phyloP scores from a whole-genome alignment of 2,329 filamentous ascomycete genomes.

The Claviceps pazoutovae region DNA sequence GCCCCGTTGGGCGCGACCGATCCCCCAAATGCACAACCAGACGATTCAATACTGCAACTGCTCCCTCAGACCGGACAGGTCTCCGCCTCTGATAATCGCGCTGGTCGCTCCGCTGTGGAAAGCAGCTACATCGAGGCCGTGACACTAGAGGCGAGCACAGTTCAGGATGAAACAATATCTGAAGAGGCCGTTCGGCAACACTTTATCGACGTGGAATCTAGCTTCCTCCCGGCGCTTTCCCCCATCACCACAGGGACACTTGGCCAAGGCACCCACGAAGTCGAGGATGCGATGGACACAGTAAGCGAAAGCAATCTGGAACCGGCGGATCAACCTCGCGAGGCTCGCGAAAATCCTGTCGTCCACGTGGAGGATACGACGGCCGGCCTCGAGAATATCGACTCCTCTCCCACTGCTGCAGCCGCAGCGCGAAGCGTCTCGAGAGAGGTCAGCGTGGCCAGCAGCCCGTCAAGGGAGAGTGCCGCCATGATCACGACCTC shows the following conservation, averaged over 20 bases:
- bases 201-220: slow-evolving; percentile 51
- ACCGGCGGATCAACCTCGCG: slow-evolving; percentile 1
- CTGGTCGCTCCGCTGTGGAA: slow-evolving; percentile 12
- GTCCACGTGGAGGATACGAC: slow-evolving; percentile 29
- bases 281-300: slow-evolving; percentile 47
- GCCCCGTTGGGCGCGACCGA: background rate
- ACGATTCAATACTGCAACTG: slow-evolving; percentile 7
- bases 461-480: slow-evolving; percentile 9
- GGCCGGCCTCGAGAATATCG: slow-evolving; percentile 37
- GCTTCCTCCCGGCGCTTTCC: slow-evolving; percentile 45
- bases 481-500: slow-evolving; percentile 2
- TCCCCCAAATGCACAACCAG: slow-evolving; percentile 2
- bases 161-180: slow-evolving; percentile 32
- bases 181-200: slow-evolving; percentile 42
- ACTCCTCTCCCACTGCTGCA: slow-evolving; percentile 42
- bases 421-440: slow-evolving; percentile 40
- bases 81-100: background rate
- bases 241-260: slow-evolving; percentile 35
- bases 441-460: slow-evolving; percentile 34
- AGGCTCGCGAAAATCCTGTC: slow-evolving; percentile 10
- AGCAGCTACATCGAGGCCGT: slow-evolving; percentile 29
- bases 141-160: slow-evolving; percentile 20
- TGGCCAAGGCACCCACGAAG: slow-evolving; percentile 18
- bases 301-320: slow-evolving; percentile 20
- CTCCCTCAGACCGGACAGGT: slow-evolving; percentile 10